Evolutionary conservation across 2,329 filamentous ascomycete species (phyloP).

Genomic region (Aspergillus tanneri): DNA sequence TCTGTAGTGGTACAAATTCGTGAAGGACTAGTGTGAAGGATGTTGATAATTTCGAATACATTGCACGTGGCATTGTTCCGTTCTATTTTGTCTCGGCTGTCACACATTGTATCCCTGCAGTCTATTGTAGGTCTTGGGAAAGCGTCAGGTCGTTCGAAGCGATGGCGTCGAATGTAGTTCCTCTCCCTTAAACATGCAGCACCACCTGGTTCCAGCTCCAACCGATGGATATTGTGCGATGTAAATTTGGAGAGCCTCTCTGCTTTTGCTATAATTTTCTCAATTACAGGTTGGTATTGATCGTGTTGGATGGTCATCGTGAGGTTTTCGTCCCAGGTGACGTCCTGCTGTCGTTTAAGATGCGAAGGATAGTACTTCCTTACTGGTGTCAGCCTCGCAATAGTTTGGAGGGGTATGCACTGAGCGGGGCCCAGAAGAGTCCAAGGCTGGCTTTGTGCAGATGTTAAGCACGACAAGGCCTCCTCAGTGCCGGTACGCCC

Average conservation of each 20-base stretch:
- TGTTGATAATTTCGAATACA: too few relatives aligned
- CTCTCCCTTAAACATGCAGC: background rate
- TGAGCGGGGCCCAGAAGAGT: conserved; percentile 24
- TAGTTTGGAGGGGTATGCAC: conserved; percentile 15
- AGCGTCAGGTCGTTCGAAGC: background rate
- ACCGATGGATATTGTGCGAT: background rate
- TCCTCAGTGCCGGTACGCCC: conserved; percentile 61
- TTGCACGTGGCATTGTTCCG: too few relatives aligned
- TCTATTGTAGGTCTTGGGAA: too few relatives aligned
- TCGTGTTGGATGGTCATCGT: conserved; percentile 44
- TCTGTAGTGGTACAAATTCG: too few relatives aligned
- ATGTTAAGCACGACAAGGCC: conserved; percentile 50
- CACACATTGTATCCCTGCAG: too few relatives aligned
- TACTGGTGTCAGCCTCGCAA: conserved; percentile 38
- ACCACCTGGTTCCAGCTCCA: background rate
- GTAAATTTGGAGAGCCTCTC: background rate
- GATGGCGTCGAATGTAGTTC: background rate
- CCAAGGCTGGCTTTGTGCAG: conserved; percentile 54
- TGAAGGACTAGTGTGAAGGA: too few relatives aligned
- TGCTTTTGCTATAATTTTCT: background rate
- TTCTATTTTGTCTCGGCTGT: too few relatives aligned
- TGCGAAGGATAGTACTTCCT: conserved; percentile 47
- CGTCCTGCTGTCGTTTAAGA: conserved; percentile 43
- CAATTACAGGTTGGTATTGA: conserved; percentile 17
- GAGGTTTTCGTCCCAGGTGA: conserved; percentile 44